Evolutionary conservation across 345 rosid genomes (phyloP).

Genomic region (Cardamine occulta): DNA sequence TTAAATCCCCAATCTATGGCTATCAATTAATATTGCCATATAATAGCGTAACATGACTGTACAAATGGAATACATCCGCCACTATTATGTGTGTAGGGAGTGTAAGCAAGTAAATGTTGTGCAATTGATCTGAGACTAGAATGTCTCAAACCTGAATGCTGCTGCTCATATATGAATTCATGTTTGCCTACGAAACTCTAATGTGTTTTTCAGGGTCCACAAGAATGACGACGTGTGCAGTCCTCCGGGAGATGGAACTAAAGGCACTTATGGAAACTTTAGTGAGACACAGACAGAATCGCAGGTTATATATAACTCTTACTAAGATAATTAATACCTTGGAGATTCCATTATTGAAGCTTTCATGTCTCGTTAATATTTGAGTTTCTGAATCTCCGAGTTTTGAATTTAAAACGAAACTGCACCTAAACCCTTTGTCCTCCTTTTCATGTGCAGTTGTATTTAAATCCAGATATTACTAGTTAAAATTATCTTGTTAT

Average conservation of each 20-base stretch:
- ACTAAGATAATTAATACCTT: constrained; percentile 6
- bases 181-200: constrained; percentile 21
- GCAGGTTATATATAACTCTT: constrained; percentile 62
- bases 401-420: constrained; percentile 6
- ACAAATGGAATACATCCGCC: constrained; percentile 3
- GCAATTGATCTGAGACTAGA: constrained; percentile 23
- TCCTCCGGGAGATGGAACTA: constrained; percentile 47
- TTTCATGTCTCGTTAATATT: background rate
- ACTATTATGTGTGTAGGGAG: background rate
- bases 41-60: constrained; percentile 7
- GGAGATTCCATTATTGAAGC: constrained; percentile 8
- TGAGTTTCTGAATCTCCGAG: constrained; percentile 17
- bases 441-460: background rate
- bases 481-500: background rate
- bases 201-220: constrained; percentile 30
- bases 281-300: constrained; percentile 98
- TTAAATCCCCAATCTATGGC: background rate
- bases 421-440: background rate
- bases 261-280: constrained; percentile 60
- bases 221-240: constrained; percentile 50
- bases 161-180: constrained; percentile 12
- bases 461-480: background rate
- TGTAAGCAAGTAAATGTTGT: constrained; percentile 7
- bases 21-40: constrained; percentile 3
- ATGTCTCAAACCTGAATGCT: background rate